Base-by-base conservation (phyloP, 371 early-diverging fungal genomes). In the Mucor racemosus region DNA sequence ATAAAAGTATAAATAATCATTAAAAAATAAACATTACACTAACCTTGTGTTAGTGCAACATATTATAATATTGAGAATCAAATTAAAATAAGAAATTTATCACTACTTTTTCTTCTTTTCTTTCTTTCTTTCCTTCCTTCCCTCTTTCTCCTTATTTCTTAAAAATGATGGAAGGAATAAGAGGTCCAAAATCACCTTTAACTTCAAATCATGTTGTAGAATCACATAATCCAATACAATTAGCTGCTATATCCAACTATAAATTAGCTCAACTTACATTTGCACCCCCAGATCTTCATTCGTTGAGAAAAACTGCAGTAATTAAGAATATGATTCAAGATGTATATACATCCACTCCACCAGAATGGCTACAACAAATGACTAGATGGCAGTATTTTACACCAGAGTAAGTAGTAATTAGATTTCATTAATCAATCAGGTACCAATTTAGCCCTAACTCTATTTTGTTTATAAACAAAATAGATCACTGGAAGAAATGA, bases 241-340 rank as follows among this genome's bases (percentile, higher is more conserved):
- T 84, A 9, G 81, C 84, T 5, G 84, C 84, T 57, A 79, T 84
- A 57, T 81, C 84, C 9, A 84, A 84, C 65, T 84, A 78, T 50
- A 84, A 84, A 39, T 64, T 84, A n/a, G 84, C 84, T n/a, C 84
- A 84, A 57, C 77, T 84, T 10, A 84, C 84, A 0, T 84, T 84
- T 74, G 80, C 84, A 9, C 75, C 84, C 5, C 84, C 84, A 11
- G 80, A 84, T 71, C 62, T 75, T 15, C 67, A 78, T 58, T 79
- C 84, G 13, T 61, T 84, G 55, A 67, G 78, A 66, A 84, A 81
- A 56, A 84, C 84, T 3, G 81, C 84, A 15, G 66, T 81, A 11
- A 72, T 81, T 33, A 84, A 84, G 59, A 84, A 84, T 56, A 76
- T 78, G 72, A 60, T 84, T 48, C 77, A 84, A 33, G 61, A 65